These are phyloP conservation scores for Clavariopsis aquatica DNA, from an alignment of 495 filamentous ascomycete species.

Conservation along the genomic window DNA sequence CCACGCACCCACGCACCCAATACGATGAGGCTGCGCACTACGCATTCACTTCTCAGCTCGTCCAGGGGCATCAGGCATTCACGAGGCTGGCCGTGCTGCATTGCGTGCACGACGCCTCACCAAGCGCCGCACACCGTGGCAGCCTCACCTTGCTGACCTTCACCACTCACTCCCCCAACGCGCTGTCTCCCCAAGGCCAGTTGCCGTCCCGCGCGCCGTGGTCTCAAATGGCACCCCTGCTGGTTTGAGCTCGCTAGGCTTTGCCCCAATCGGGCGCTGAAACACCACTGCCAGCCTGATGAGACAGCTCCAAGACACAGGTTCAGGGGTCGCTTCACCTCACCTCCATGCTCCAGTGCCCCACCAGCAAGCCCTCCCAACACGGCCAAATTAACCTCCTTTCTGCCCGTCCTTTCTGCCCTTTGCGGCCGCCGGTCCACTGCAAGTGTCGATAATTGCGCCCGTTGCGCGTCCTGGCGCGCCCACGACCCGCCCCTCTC, in stretches of 20 bases:
- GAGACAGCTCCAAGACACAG: conserved; percentile 33
- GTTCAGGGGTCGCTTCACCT: conserved; percentile 21
- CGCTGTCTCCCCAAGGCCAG: not conserved
- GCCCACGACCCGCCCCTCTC: conserved; percentile 14
- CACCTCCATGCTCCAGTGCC: conserved; percentile 1
- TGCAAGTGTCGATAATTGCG: conserved; percentile 17
- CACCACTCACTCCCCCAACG: not conserved
- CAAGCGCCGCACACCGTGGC: not conserved
- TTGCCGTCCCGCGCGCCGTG: not conserved
- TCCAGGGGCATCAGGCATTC: not conserved
- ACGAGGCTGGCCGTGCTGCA: conserved; percentile 8
- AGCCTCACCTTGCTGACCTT: not conserved
- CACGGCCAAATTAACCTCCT: conserved; percentile 6
- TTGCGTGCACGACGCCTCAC: conserved; percentile 1
- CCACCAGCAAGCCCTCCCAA: conserved; percentile 6
- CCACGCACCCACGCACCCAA: no score
- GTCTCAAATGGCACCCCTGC: conserved; percentile 22
- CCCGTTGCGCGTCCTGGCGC: conserved; percentile 10
- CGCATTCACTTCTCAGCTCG: conserved; percentile 2
- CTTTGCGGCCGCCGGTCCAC: conserved; percentile 1
- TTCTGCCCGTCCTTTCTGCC: conserved; percentile 7
- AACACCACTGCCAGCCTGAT: conserved; percentile 22
- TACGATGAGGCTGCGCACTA: no score
- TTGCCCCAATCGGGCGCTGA: conserved; percentile 32
- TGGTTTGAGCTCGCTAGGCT: conserved; percentile 22